Conservation (phyloP, 495 filamentous ascomycete species). For the Baudoinia panamericana region DNA sequence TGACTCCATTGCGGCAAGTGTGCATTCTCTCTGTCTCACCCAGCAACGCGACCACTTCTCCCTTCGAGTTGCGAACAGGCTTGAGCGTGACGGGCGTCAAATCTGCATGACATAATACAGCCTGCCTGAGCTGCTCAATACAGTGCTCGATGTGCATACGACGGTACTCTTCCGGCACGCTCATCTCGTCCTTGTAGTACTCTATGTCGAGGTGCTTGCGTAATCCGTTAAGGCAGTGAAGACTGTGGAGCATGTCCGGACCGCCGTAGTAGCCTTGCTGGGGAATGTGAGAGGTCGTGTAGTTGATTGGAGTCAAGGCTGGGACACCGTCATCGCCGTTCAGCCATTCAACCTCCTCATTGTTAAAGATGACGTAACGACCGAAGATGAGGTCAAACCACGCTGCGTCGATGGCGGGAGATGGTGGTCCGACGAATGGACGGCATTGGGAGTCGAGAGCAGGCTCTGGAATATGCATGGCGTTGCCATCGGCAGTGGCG, state of each 20-base stretch:
- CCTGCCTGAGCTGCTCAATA: slow-evolving; percentile 10
- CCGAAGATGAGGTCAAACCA: slow-evolving; percentile 10
- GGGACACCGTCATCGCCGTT: neutral
- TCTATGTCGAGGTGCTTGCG: slow-evolving; percentile 3
- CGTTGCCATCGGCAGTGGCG: neutral
- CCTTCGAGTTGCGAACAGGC: slow-evolving; percentile 1
- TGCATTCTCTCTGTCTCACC: slow-evolving; percentile 9
- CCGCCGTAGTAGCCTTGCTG: slow-evolving; percentile 7
- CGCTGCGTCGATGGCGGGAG: slow-evolving; percentile 2
- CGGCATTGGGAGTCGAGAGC: slow-evolving; percentile 6
- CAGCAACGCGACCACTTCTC: neutral
- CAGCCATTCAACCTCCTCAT: neutral
- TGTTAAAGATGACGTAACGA: slow-evolving; percentile 6
- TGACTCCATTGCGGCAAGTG: slow-evolving; percentile 4
- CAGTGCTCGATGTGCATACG: slow-evolving; percentile 8
- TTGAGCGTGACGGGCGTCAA: slow-evolving; percentile 11
- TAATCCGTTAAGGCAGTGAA: slow-evolving; percentile 5
- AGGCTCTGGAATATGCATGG: slow-evolving; percentile 3
- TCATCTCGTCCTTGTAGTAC: neutral
- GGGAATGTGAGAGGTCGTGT: neutral
- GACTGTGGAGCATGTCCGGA: slow-evolving; percentile 10
- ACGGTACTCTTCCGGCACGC: neutral
- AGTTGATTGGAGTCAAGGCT: neutral
- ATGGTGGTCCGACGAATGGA: slow-evolving; percentile 1
- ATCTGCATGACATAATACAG: slow-evolving; percentile 10